These are phyloP conservation scores for Macroventuria anomochaeta DNA, from an alignment of 2,329 filamentous ascomycete genomes.

Conservation along the genomic window DNA sequence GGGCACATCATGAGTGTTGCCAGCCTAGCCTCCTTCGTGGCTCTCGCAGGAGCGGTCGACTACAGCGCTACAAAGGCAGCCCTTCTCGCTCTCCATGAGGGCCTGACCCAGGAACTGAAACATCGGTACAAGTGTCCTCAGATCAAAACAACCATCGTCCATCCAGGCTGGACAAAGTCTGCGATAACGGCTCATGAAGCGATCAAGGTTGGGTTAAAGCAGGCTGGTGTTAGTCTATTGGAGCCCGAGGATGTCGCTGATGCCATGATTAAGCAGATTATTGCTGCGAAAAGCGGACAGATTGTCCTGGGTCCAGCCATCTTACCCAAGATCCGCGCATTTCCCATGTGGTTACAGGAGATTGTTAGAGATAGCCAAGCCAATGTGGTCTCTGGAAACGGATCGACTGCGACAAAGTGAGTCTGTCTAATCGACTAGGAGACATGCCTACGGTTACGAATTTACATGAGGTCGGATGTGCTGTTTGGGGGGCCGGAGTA, in stretches of 20 bases:
- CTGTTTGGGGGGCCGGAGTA: not conserved
- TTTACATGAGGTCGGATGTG: not conserved
- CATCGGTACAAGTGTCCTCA: slow-evolving; percentile 52
- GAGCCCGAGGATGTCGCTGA: slow-evolving; percentile 51
- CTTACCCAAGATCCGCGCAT: slow-evolving; percentile 33
- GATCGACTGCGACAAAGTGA: slow-evolving; percentile 28
- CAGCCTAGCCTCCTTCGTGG: slow-evolving; percentile 44
- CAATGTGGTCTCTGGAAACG: slow-evolving; percentile 35
- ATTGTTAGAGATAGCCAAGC: slow-evolving; percentile 40
- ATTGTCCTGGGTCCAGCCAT: slow-evolving; percentile 47
- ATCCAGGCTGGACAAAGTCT: slow-evolving; percentile 53
- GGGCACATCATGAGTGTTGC: slow-evolving; percentile 47
- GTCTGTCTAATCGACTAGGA: not conserved
- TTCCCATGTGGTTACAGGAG: slow-evolving; percentile 47
- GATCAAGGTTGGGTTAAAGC: slow-evolving; percentile 42
- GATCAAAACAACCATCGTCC: slow-evolving; percentile 53
- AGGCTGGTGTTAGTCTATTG: slow-evolving; percentile 42
- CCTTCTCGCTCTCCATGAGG: slow-evolving; percentile 44
- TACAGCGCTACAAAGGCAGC: slow-evolving; percentile 47
- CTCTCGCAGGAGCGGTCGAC: slow-evolving; percentile 42
- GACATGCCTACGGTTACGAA: not conserved
- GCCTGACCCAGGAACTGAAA: slow-evolving; percentile 50
- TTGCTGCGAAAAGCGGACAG: slow-evolving; percentile 51
- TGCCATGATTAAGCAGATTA: slow-evolving; percentile 53
- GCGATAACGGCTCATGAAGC: slow-evolving; percentile 41